Base-by-base conservation (phyloP, 78 protist genomes). In the Isochrysis galbana region DNA sequence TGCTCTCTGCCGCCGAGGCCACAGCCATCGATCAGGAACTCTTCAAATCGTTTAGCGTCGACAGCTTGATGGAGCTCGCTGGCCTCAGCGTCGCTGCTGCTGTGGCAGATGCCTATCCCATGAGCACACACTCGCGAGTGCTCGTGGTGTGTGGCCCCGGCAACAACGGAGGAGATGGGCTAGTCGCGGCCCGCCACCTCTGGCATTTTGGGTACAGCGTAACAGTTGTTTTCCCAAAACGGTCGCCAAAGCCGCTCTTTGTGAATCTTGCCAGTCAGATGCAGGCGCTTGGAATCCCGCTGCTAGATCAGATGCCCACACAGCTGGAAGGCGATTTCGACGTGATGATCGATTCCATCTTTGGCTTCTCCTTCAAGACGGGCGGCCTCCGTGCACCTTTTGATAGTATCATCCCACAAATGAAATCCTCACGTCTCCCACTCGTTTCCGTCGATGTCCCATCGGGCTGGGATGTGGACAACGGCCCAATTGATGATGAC, bases 101-200 rank as follows among this genome's bases (percentile, higher is more conserved):
- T 5, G 2, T 83, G 46, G 67, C 26, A n/a, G 39, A 0, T 5
- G 32, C 26, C 41, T 87, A 19, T 51, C 45, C 51, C 29, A 25
- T 32, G 29, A 22, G 3, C 29, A 0, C 14, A 41, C 41, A 25
- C 55, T 26, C 29, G 41, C 86, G 91, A 19, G 87, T 47, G 29
- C 87, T 94, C 34, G 54, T 74, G 23, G 38, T 92, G 22, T 74
- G 89, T 42, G 96, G 96, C n/a, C 94, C 97, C 0, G 97, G 97
- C 45, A 94, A 97, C 91, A 98, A 98, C 89, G 99, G 99, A 22
- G 98, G 98, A 34, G 99, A 97, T 69, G 99, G 99, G 23, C 91
- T 97, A 2, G 97, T 97, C 5, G 94, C 95, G 11, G 97, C 98
- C 22, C 93, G 98, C 38, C 98, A 97, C 83, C 70, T 97, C 36